These are phyloP conservation scores for Botrytis porri DNA, from an alignment of 2,329 filamentous ascomycete species.

Conservation along the genomic window DNA sequence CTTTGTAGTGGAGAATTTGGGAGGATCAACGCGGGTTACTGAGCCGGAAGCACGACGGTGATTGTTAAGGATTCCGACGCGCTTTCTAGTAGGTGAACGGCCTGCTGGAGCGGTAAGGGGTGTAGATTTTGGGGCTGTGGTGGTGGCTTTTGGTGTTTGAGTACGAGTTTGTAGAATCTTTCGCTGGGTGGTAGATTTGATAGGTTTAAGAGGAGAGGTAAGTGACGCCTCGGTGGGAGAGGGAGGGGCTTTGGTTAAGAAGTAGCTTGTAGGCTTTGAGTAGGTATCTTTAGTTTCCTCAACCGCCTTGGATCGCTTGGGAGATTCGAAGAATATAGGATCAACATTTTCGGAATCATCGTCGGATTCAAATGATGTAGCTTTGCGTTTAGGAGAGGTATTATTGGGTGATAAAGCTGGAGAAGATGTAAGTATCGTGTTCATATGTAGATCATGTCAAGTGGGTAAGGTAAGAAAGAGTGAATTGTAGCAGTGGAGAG, in stretches of 20 bases:
- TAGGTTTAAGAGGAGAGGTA: conserved; percentile 28
- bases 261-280: conserved; percentile 24
- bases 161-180: conserved; percentile 53
- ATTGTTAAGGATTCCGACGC: conserved; percentile 64
- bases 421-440: conserved; percentile 30
- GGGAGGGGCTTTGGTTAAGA: conserved; percentile 38
- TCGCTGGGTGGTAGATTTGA: conserved; percentile 31
- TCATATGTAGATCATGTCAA: not conserved
- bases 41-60: conserved; percentile 58
- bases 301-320: conserved; percentile 48
- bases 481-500: not conserved
- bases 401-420: conserved; percentile 21
- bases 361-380: conserved; percentile 44
- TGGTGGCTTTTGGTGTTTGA: conserved; percentile 47
- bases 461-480: not conserved
- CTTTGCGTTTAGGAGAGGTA: conserved; percentile 53
- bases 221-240: conserved; percentile 33
- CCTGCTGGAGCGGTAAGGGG: conserved; percentile 69
- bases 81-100: conserved; percentile 76
- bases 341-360: conserved; percentile 63
- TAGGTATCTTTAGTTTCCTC: conserved; percentile 6
- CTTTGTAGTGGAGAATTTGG: conserved; percentile 50
- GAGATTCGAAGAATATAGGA: conserved; percentile 47
- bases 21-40: conserved; percentile 69
- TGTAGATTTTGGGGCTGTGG: conserved; percentile 46